Conservation (phyloP, 2,329 filamentous ascomycete genomes). For the Chrysoporthe cubensis region DNA sequence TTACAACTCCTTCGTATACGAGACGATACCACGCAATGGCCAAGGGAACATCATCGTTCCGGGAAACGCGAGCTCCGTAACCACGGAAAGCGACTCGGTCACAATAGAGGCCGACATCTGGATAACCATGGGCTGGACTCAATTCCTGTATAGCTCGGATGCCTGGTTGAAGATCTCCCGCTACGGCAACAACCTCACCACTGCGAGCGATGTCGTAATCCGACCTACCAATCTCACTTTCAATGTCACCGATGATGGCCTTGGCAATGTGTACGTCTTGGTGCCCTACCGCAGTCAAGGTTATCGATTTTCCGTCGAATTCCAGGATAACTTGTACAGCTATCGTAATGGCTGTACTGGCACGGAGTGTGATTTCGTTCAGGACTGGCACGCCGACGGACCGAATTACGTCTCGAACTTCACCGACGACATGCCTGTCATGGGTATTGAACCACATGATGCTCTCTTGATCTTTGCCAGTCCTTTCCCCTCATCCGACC, state of each 20-base stretch:
- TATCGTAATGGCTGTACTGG: conserved; percentile 30
- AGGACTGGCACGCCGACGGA: conserved; percentile 29
- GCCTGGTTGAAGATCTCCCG: conserved; percentile 34
- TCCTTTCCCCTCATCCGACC: conserved; percentile 32
- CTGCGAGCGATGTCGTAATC: conserved; percentile 35
- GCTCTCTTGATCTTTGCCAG: conserved; percentile 40
- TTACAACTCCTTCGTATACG: conserved; percentile 40
- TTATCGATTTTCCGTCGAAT: conserved; percentile 39
- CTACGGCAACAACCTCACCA: conserved; percentile 28
- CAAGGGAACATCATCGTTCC: conserved; percentile 37
- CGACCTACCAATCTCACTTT: conserved; percentile 36
- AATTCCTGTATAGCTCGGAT: conserved; percentile 36
- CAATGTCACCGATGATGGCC: conserved; percentile 30
- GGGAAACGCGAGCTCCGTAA: conserved; percentile 30
- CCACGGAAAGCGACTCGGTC: conserved; percentile 36
- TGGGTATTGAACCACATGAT: conserved; percentile 37
- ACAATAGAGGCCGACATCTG: conserved; percentile 38
- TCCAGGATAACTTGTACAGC: conserved; percentile 37
- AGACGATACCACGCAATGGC: conserved; percentile 42
- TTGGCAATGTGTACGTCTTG: conserved; percentile 33
- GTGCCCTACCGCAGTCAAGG: conserved; percentile 36
- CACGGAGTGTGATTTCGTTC: conserved; percentile 18
- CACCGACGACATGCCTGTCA: conserved; percentile 30
- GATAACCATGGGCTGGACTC: conserved; percentile 43
- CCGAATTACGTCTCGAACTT: conserved; percentile 31